Evolutionary conservation across 768 basidiomycete genomes (phyloP), one percentile per base, ranked within the genome.

Genomic region (Suillus subluteus): DNA sequence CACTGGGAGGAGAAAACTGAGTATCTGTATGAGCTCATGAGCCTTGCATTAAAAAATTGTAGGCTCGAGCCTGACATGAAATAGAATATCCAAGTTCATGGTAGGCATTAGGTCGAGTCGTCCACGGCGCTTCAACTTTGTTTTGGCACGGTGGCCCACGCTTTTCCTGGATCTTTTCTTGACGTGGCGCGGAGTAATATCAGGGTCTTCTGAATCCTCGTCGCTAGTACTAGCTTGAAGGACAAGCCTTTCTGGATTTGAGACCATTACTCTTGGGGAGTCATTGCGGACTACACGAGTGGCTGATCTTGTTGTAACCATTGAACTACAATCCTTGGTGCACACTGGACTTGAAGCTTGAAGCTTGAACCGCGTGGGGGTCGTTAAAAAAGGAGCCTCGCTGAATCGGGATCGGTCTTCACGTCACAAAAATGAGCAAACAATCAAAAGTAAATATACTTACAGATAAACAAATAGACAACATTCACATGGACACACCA

Each of bases 1-100:
- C 16, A 72, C 37, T n/a, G 82, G 82, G 37, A 77, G 66, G 9
- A 84, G 72, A 43, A 79, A 71, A 12, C 73, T 69, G 65, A 82
- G 79, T 26, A 83, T 80, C 76, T 85, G 38, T 18, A 64, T 26
- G 11, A 16, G 11, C 41, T 43, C 41, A 26, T 65, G 26, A 65
- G 58, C 21, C n/a, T 40, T 35, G 41, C 23, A 11, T 18, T 18
- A 11, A 65, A 61, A n/a, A 63, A 6, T 6, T 6, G 40, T 35
- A 65, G 15, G 41, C 62, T 23, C 18, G 62, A 26, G 35, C 16
- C 64, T 62, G 23, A 65, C 64, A 62, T 65, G 64, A 62, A 40
- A 65, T n/a, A 65, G 15, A 44, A 66, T 37, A 38, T 66, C 65
- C 37, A 66, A 66, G 46, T 65, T 65, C 65, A 66, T 65, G 72